Evolutionary conservation across 2,329 filamentous ascomycete genomes (phyloP).

Genomic region (Pseudogymnoascus sp.): DNA sequence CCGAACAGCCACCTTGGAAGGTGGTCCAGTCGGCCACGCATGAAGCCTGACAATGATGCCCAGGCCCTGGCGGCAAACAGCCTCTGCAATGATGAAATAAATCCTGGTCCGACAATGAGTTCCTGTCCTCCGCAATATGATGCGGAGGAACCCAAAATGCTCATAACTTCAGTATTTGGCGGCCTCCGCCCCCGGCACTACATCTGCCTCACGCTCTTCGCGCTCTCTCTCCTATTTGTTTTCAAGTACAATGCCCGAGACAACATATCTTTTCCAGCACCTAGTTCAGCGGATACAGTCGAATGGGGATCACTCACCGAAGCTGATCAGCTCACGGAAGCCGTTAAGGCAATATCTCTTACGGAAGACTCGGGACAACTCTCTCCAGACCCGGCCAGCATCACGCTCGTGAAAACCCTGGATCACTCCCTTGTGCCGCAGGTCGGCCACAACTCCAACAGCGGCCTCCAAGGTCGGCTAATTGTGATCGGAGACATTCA

Average conservation of each 20-base stretch:
- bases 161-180: background rate
- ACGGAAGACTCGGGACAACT: background rate
- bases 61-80: background rate
- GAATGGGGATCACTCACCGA: constrained; percentile 1
- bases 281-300: background rate
- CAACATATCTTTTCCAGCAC: background rate
- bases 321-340: background rate
- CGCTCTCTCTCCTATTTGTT: constrained; percentile 1
- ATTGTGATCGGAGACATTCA: constrained; percentile 88
- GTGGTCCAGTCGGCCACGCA: background rate
- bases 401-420: background rate
- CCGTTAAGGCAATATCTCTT: background rate
- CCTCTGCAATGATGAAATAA: background rate
- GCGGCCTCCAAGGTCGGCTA: constrained; percentile 38
- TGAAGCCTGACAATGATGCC: background rate
- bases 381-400: background rate
- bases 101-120: background rate
- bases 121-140: background rate
- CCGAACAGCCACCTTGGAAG: background rate
- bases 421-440: background rate
- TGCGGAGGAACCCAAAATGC: background rate
- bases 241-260: background rate
- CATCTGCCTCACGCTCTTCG: background rate
- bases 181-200: background rate
- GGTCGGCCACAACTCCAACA: background rate